Evolutionary conservation across 169 alveolate genomes (phyloP), one percentile per base, ranked within the genome.

Genomic region (Plasmodium relictum): DNA sequence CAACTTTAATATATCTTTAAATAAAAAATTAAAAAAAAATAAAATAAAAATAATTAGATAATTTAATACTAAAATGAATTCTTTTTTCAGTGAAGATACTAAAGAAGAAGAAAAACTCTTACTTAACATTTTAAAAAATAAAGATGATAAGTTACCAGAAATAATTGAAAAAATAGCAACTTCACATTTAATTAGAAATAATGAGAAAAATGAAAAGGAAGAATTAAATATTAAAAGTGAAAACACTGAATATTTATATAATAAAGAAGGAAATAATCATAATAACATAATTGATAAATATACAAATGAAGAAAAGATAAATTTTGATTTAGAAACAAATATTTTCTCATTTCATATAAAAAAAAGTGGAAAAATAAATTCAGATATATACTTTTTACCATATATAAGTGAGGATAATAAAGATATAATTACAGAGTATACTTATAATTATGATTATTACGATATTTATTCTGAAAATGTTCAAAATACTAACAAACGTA

Each of bases 71-170:
- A 65, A 65, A 14, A 83, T 83, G 91, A 52, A 68, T 18, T 83
- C 91, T 69, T 83, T 83, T 37, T 83, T 83, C 50, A n/a, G 73
- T 9, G 91, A 83, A 52, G 91, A 83, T 42, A 83, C 85, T 3
- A 39, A 39, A 62, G 91, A 83, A 48, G 91, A 83, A 83, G 91
- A 83, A 69, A 71, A 83, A 20, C 73, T 83, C 16, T 69, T 83
- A 26, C 73, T 50, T 31, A 58, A 45, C 37, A 83, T 83, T 9
- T 39, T 66, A 26, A 22, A 83, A 56, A 61, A 16, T 0, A 69
- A 66, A 8, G 26, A 41, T 7, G 91, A 83, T 18, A 31, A 58
- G 10, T 20, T 83, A 41, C 91, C 91, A 22, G 12, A 52, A 7
- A 61, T 66, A 20, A 14, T 83, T 10, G 31, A 68, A 22, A 73